Evolutionary conservation across 2,329 filamentous ascomycete genomes (phyloP), one percentile per base, ranked within the genome.

Genomic region (Botrytis fabae): DNA sequence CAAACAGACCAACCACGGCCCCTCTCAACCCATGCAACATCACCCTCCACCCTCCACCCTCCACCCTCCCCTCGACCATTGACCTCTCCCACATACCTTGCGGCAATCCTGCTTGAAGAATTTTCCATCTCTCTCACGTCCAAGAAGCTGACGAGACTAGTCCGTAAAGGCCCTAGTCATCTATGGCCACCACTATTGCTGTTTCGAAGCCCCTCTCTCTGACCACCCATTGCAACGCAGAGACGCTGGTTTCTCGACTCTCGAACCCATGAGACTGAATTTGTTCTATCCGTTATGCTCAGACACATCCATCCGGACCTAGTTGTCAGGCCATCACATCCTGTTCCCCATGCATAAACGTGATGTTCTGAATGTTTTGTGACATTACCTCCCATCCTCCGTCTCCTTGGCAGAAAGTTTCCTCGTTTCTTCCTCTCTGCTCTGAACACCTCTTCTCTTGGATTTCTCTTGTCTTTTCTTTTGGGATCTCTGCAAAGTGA

Each of bases 131-230:
- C 46, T 54, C 25, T 14, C 38, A 14, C 8, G 38, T 9, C 38
- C 20, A 62, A 40, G 40, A 63, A 63, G 16, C 32, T 38, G 32
- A 64, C 25, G 16, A 40, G 42, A 32, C 42, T 70, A 63, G 18
- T 32, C 69, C 20, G 28, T 20, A 48, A 32, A 48, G 20, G 5
- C 57, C 54, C 64, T 59, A 48, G 48, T 69, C 54, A 54, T 46
- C n/a, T 20, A 60, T 68, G 35, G 54, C 54, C 12, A 25, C 35
- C 35, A 22, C 51, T 18, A 40, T 42, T 14, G 8, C 22, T 74
- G 76, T 77, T 76, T 76, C 75, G 74, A 72, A 70, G 57, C n/a
- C 32, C 32, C 69, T 64, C 54, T 32, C n/a, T 75, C 70, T 54
- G 60, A 73, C 75, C 74, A 75, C 51, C 73, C 73, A 72, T 38